These are phyloP conservation scores for Babesia bigemina DNA, from an alignment of 169 alveolate species.

Conservation along the genomic window DNA sequence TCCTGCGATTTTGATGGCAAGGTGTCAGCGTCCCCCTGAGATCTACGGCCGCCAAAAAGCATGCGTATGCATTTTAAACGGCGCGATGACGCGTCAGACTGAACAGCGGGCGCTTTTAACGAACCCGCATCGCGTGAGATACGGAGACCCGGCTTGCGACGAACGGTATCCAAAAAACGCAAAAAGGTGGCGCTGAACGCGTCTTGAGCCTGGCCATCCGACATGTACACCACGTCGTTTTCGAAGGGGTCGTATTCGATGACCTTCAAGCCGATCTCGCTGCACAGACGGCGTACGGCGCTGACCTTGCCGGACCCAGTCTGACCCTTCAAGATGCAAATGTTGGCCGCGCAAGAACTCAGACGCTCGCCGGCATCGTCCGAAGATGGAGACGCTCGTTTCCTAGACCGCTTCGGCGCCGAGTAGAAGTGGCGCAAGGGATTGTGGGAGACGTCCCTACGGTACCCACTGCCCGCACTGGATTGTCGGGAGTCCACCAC, in stretches of 20 bases:
- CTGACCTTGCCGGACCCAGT: slow-evolving; percentile 64
- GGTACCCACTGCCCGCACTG: neutral
- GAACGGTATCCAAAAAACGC: slow-evolving; percentile 51
- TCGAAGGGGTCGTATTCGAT: slow-evolving; percentile 68
- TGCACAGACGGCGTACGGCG: slow-evolving; percentile 53
- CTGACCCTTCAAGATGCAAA: slow-evolving; percentile 59
- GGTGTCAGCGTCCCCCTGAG: neutral
- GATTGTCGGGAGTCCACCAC: too few relatives aligned
- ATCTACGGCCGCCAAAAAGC: neutral
- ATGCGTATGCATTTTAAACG: slow-evolving; percentile 28
- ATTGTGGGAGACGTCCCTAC: neutral
- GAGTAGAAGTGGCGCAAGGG: neutral
- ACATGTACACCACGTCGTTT: slow-evolving; percentile 8
- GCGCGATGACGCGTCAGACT: neutral
- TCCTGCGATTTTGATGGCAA: slow-evolving; percentile 12
- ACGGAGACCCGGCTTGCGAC: slow-evolving; percentile 44
- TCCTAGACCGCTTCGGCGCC: neutral
- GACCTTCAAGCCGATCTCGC: slow-evolving; percentile 35
- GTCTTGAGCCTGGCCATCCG: slow-evolving; percentile 19
- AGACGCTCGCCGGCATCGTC: neutral
- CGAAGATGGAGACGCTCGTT: neutral
- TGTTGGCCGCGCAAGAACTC: neutral
- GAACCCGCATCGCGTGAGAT: neutral
- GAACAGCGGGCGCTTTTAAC: neutral
- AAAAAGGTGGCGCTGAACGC: slow-evolving; percentile 20